Percentiles rank a stretch among this genome's conserved stretches.
These are phyloP conservation scores for Gleditsia sinensis DNA, from an alignment of 306 rosid genomes.

Conservation along the genomic window DNA sequence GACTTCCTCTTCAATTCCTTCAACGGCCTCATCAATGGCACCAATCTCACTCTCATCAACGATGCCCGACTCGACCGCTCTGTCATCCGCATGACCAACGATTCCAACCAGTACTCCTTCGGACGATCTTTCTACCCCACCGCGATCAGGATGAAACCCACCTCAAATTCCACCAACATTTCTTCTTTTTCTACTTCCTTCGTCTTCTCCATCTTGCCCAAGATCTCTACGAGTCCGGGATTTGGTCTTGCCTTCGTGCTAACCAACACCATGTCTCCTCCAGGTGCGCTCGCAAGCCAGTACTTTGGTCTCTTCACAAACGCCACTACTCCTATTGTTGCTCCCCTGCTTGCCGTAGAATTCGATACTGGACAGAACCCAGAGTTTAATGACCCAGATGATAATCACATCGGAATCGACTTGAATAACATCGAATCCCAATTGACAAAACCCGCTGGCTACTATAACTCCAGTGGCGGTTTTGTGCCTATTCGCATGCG, in stretches of 20 bases:
- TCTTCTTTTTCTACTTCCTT: constrained; percentile 84
- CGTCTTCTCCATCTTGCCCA: constrained; percentile 72
- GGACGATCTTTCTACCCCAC: constrained; percentile 69
- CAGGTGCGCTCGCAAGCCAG: constrained; percentile 74
- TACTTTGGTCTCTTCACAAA: constrained; percentile 82
- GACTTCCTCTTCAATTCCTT: constrained; percentile 74
- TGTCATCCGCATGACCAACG: constrained; percentile 76
- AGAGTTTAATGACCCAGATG: constrained; percentile 72
- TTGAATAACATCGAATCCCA: constrained; percentile 55
- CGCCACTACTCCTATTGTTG: constrained; percentile 39
- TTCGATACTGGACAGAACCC: constrained; percentile 86
- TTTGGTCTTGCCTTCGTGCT: constrained; percentile 85
- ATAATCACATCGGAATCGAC: constrained; percentile 83
- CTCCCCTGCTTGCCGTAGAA: constrained; percentile 79
- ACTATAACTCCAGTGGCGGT: constrained; percentile 50
- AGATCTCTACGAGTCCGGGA: constrained; percentile 66
- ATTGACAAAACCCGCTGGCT: constrained; percentile 39
- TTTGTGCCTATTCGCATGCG: constrained; percentile 68
- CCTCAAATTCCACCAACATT: constrained; percentile 37
- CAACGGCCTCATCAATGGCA: constrained; percentile 42
- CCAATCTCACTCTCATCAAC: constrained; percentile 59
- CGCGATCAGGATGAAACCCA: constrained; percentile 33
- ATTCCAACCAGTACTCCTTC: constrained; percentile 56
- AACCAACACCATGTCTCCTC: constrained; percentile 68
- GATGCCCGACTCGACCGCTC: constrained; percentile 63